Evolutionary conservation across 2,329 filamentous ascomycete genomes (phyloP).

Genomic region (Phyllosticta citriasiana): DNA sequence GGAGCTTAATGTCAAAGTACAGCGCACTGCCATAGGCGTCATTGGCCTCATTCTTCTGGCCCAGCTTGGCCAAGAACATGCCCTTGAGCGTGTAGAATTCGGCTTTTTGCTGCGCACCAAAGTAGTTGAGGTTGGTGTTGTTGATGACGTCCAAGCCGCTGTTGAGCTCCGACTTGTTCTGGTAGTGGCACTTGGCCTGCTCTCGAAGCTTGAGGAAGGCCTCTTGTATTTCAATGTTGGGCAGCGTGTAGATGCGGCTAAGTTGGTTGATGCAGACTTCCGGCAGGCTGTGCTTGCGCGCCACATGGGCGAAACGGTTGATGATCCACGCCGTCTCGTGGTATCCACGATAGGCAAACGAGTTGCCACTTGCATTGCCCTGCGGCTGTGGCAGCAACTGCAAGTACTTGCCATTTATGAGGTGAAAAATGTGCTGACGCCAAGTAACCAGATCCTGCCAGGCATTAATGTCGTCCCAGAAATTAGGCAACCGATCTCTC

Average conservation of each 20-base stretch:
- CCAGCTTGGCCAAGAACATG: slow-evolving; percentile 95
- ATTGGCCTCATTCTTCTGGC: slow-evolving; percentile 82
- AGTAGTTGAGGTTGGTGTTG: slow-evolving; percentile 98
- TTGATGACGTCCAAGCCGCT: slow-evolving; percentile 97
- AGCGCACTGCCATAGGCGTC: slow-evolving; percentile 89
- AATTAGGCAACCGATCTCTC: slow-evolving; percentile 90
- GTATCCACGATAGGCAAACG: slow-evolving; percentile 92
- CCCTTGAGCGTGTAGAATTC: slow-evolving; percentile 99
- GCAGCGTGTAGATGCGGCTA: slow-evolving; percentile 94
- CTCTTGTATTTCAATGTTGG: slow-evolving; percentile 99
- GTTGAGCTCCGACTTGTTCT: slow-evolving; percentile 84
- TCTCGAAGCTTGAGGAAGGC: slow-evolving; percentile 97
- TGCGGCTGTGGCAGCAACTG: slow-evolving; percentile 69
- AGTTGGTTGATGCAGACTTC: slow-evolving; percentile 97
- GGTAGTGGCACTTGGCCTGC: slow-evolving; percentile 97
- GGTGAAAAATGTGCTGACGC: slow-evolving; percentile 96
- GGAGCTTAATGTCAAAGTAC: slow-evolving; percentile 89
- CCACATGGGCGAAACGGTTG: slow-evolving; percentile 95
- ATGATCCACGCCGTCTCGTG: slow-evolving; percentile 99
- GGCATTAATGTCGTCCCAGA: slow-evolving; percentile 98
- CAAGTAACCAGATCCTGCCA: slow-evolving; percentile 99
- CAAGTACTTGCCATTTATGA: slow-evolving; percentile 93
- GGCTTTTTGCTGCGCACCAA: slow-evolving; percentile 89
- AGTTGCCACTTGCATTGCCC: slow-evolving; percentile 76
- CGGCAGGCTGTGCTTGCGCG: slow-evolving; percentile 88